Evolutionary conservation across 176 grass and related monocot species (phyloP).

Genomic region (Rhynchospora breviuscula): DNA sequence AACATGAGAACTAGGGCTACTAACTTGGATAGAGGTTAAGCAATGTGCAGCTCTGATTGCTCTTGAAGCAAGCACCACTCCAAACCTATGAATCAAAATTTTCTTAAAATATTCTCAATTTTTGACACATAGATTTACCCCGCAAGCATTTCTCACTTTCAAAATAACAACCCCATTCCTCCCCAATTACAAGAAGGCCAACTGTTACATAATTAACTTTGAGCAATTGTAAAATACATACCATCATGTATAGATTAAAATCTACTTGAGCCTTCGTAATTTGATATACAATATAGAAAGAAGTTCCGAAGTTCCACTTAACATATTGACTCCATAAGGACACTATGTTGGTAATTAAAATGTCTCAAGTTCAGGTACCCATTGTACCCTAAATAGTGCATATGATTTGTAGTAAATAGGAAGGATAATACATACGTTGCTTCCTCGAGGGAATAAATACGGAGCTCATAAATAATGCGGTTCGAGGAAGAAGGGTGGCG

Average conservation of each 20-base stretch:
- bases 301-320: not conserved
- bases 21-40: constrained; percentile 98
- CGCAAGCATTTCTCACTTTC: not conserved
- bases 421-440: constrained; percentile 47
- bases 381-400: not conserved
- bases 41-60: constrained; percentile 97
- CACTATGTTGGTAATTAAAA: constrained; percentile 23
- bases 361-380: not conserved
- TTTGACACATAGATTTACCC: not conserved
- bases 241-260: not conserved
- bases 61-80: constrained; percentile 68
- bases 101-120: not conserved
- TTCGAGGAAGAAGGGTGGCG: constrained; percentile 82
- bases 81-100: constrained; percentile 47
- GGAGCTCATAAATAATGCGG: constrained; percentile 95
- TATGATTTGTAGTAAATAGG: constrained; percentile 23
- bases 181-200: not conserved
- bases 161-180: not conserved
- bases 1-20: not conserved
- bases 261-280: not conserved
- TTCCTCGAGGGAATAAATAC: constrained; percentile 95
- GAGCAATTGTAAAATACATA: not conserved
- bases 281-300: not conserved
- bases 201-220: not conserved
- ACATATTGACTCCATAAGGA: constrained; percentile 15